These are phyloP conservation scores for Cryoendolithus antarcticus DNA, from an alignment of 2,329 filamentous ascomycete genomes.

Conservation along the genomic window DNA sequence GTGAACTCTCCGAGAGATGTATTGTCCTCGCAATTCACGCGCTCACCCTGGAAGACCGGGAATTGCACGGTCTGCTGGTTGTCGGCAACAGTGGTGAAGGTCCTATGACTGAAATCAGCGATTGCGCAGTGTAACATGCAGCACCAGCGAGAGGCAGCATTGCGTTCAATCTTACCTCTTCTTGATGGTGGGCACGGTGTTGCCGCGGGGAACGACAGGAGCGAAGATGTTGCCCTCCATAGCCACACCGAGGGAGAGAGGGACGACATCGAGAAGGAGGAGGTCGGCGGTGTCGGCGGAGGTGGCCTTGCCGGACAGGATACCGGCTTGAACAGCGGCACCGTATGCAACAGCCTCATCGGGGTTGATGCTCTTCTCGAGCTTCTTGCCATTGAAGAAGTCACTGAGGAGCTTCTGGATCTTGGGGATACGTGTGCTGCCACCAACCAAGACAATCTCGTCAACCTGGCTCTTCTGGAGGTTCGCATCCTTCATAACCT, in stretches of 20 bases:
- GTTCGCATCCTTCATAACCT: constrained; percentile 85
- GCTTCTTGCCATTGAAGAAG: constrained; percentile 99
- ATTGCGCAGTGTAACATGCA: background rate
- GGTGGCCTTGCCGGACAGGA: constrained; percentile 94
- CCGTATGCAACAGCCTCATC: constrained; percentile 98
- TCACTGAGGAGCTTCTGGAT: constrained; percentile 99
- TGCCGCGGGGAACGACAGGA: constrained; percentile 61
- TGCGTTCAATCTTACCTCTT: constrained; percentile 38
- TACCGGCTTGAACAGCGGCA: constrained; percentile 96
- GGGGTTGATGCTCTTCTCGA: constrained; percentile 99
- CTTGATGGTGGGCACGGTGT: constrained; percentile 48
- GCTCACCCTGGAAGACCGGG: constrained; percentile 79
- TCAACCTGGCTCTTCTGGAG: constrained; percentile 87
- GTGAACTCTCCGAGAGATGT: constrained; percentile 96
- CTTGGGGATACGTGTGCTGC: constrained; percentile 94
- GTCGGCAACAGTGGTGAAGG: constrained; percentile 73
- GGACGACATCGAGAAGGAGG: constrained; percentile 88
- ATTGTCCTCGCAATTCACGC: constrained; percentile 97
- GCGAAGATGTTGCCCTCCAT: constrained; percentile 99
- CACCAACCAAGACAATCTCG: constrained; percentile 98
- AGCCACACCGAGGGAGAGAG: constrained; percentile 92
- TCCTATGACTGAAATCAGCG: constrained; percentile 24
- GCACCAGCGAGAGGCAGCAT: constrained; percentile 1
- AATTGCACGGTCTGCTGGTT: constrained; percentile 76
- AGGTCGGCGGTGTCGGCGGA: constrained; percentile 90